Evolutionary conservation across 768 basidiomycete genomes (phyloP), one percentile per base, ranked within the genome.

Genomic region (Pleurotus tuoliensis): DNA sequence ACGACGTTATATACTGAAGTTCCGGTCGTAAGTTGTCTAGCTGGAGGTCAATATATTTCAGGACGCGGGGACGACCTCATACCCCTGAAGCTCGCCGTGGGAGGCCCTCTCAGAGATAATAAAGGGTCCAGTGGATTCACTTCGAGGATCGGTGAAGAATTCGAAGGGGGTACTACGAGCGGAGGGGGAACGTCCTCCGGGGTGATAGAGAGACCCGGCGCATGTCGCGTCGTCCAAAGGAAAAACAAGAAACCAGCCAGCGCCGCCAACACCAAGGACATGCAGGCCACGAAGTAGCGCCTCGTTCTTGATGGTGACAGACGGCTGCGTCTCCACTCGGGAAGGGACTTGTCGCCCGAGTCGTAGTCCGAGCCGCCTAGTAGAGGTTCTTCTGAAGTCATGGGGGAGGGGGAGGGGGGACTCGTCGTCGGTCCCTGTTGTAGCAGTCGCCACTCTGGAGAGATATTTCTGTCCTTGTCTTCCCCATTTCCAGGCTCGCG

Each of bases 1-100:
- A 90, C 12, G 86, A 86, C 1, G 87, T 84, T 57, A 90, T 81
- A 60, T 89, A 90, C 59, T 84, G 76, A 3, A 72, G 71, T 56
- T 87, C 81, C 16, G 78, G 69, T 13, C 76, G 78, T 37, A 90
- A 69, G 61, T 88, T 89, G 60, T 88, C 88, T 86, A 47, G 5
- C n/a, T 30, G 43, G 27, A 22, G 49, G 43, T 34, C 22, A 22
- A 30, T 16, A n/a, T 8, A 18, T 6, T 12, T 30, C 11, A n/a
- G 3, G 58, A 39, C 8, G 30, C 18, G 46, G 16, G 11, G 16
- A 57, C 34, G 53, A 37, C 2, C 12, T 56, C 66, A 44, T 54
- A 81, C 85, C 83, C 75, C 83, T 73, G 69, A 87, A 87, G 39
- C 71, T 73, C 51, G 67, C 56, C 2, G 84, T 86, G 8, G 87